Evolutionary conservation across 495 filamentous ascomycete species (phyloP).

Genomic region (Penicillium taxi): DNA sequence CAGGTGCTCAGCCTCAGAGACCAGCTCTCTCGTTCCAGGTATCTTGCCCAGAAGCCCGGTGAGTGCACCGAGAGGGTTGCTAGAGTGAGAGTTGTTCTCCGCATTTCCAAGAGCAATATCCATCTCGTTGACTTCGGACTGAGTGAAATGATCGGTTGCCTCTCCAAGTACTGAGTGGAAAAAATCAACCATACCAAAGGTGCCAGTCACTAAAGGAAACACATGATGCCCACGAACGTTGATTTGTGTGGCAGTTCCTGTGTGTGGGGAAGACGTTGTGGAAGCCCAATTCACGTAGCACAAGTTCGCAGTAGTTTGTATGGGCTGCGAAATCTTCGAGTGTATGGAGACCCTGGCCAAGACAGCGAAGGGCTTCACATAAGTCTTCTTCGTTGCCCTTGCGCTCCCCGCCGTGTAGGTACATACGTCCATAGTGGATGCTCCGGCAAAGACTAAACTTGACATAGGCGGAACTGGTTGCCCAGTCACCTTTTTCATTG

Average conservation of each 20-base stretch:
- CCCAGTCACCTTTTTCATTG: slow-evolving; percentile 76
- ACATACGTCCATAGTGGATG: slow-evolving; percentile 85
- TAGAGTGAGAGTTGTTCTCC: slow-evolving; percentile 40
- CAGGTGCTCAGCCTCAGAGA: slow-evolving; percentile 69
- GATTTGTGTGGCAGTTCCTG: slow-evolving; percentile 65
- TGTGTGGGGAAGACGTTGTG: slow-evolving; percentile 78
- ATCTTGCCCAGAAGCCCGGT: slow-evolving; percentile 67
- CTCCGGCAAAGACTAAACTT: slow-evolving; percentile 73
- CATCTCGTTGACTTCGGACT: slow-evolving; percentile 88
- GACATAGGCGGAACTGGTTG: slow-evolving; percentile 85
- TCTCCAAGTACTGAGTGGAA: slow-evolving; percentile 95
- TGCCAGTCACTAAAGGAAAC: slow-evolving; percentile 83
- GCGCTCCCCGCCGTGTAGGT: slow-evolving; percentile 58
- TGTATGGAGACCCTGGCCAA: slow-evolving; percentile 89
- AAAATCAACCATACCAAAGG: slow-evolving; percentile 91
- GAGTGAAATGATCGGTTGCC: slow-evolving; percentile 90
- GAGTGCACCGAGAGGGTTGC: slow-evolving; percentile 45
- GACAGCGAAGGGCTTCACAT: slow-evolving; percentile 76
- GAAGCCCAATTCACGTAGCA: slow-evolving; percentile 76
- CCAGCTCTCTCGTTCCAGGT: slow-evolving; percentile 68
- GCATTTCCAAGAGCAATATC: slow-evolving; percentile 64
- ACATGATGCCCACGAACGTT: slow-evolving; percentile 64
- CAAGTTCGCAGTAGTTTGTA: slow-evolving; percentile 88
- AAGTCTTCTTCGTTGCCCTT: slow-evolving; percentile 77
- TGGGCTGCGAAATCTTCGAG: slow-evolving; percentile 95